phyloP scores from a whole-genome alignment of 768 basidiomycete genomes.

The Xanthoconium stramineum region DNA sequence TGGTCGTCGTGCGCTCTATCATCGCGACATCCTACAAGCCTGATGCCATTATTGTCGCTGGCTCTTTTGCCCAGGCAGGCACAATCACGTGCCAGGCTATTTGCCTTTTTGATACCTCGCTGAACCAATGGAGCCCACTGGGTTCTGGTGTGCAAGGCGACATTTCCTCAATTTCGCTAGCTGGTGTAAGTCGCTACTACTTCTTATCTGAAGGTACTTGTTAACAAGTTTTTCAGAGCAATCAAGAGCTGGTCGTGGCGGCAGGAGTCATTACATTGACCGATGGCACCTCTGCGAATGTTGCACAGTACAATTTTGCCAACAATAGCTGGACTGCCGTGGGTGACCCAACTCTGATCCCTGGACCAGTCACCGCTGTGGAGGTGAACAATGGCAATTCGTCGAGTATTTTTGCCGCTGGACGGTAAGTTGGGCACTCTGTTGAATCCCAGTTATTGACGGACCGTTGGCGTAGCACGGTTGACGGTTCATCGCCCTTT shows the following conservation, averaged over 20 bases:
- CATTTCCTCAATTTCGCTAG: conserved; percentile 72
- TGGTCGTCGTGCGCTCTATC: conserved; percentile 70
- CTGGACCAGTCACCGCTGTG: conserved; percentile 88
- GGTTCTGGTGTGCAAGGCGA: conserved; percentile 82
- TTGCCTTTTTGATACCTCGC: conserved; percentile 66
- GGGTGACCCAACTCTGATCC: conserved; percentile 58
- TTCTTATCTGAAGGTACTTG: not conserved
- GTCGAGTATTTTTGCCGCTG: conserved; percentile 88
- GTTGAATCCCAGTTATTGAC: not conserved
- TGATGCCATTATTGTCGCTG: conserved; percentile 74
- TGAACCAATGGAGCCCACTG: conserved; percentile 77
- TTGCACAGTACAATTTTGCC: conserved; percentile 67
- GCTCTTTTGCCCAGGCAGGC: conserved; percentile 82
- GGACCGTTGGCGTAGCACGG: conserved; percentile 36
- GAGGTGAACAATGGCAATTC: conserved; percentile 78
- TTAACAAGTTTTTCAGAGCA: conserved; percentile 40
- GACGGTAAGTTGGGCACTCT: conserved; percentile 53
- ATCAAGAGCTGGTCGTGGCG: conserved; percentile 70
- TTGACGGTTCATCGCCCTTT: conserved; percentile 65
- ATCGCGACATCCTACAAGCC: conserved; percentile 56
- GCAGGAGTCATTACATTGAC: conserved; percentile 74
- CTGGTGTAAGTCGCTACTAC: conserved; percentile 55
- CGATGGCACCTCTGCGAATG: conserved; percentile 62
- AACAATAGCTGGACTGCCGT: conserved; percentile 75
- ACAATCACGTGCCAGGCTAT: conserved; percentile 70